Conservation (phyloP, 495 filamentous ascomycete genomes). For the Sporormia fimetaria region DNA sequence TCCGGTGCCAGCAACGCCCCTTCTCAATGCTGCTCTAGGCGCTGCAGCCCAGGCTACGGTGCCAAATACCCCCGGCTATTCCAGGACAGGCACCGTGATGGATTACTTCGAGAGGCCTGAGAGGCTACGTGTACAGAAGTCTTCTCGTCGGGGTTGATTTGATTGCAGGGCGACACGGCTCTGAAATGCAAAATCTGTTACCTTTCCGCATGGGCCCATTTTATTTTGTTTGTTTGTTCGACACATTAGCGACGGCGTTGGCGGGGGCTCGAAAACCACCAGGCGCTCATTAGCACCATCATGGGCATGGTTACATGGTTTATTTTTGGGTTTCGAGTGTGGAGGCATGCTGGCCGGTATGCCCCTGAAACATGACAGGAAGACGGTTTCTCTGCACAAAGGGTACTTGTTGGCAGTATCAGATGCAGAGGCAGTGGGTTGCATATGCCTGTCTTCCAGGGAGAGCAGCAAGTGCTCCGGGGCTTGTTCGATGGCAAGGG, state of each 20-base stretch:
- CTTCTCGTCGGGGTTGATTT: constrained; percentile 11
- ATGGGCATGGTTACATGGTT: constrained; percentile 10
- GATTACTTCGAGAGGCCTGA: constrained; percentile 34
- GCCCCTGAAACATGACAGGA: no score
- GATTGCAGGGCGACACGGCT: no score
- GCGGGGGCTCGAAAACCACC: no score
- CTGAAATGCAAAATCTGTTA: background rate
- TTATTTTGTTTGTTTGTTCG: background rate
- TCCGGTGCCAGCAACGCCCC: constrained; percentile 52
- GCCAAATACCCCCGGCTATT: constrained; percentile 53
- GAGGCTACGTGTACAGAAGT: constrained; percentile 13
- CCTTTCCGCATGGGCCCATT: background rate
- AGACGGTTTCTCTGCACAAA: no score
- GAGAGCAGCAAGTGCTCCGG: no score
- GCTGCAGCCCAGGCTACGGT: constrained; percentile 84
- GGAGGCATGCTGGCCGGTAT: background rate
- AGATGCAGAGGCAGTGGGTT: no score
- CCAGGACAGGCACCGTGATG: background rate
- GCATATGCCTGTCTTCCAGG: no score
- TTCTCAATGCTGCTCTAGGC: constrained; percentile 72
- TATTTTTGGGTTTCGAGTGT: background rate
- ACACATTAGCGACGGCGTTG: constrained; percentile 11
- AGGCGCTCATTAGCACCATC: no score
- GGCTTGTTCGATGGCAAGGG: no score
- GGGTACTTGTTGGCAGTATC: no score